A percentile compares a stretch with the other conserved stretches of the same genome.
Evolutionary conservation across 768 basidiomycete species (phyloP).

Genomic region (Collybiopsis confluens): DNA sequence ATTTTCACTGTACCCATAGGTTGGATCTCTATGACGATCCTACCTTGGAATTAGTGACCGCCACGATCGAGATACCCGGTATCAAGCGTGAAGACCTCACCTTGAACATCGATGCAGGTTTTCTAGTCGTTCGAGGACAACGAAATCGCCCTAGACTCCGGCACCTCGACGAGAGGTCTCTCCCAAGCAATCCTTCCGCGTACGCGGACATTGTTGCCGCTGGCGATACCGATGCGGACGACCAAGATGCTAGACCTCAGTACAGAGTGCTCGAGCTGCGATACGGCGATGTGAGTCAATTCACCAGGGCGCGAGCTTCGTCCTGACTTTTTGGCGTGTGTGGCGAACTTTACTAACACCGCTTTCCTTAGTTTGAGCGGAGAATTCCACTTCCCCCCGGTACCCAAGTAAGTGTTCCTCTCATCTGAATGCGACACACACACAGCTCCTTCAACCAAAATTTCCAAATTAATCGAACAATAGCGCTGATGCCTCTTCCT

Average conservation of each 20-base stretch:
- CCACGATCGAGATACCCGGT: slow-evolving; percentile 4
- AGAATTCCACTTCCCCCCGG: neutral
- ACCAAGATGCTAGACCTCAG: neutral
- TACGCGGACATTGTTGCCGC: neutral
- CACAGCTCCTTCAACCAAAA: neutral
- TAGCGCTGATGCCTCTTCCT: neutral
- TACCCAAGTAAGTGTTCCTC: neutral
- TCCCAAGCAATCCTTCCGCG: neutral
- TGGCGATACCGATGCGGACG: neutral
- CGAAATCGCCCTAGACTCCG: neutral
- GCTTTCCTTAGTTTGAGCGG: slow-evolving; percentile 1
- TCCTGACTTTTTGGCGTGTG: neutral
- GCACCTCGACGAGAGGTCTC: neutral
- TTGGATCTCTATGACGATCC: slow-evolving; percentile 1
- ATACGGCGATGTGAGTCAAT: slow-evolving; percentile 1
- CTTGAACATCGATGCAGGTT: neutral
- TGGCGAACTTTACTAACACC: neutral
- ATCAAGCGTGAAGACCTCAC: neutral
- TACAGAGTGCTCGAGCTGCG: neutral
- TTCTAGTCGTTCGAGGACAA: neutral
- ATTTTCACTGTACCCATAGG: neutral
- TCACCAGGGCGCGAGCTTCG: neutral
- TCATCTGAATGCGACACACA: neutral
- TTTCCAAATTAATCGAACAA: slow-evolving; percentile 5
- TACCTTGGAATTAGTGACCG: neutral